Evolutionary conservation across 768 basidiomycete genomes (phyloP).

Genomic region (Xerocomus spinulosus): DNA sequence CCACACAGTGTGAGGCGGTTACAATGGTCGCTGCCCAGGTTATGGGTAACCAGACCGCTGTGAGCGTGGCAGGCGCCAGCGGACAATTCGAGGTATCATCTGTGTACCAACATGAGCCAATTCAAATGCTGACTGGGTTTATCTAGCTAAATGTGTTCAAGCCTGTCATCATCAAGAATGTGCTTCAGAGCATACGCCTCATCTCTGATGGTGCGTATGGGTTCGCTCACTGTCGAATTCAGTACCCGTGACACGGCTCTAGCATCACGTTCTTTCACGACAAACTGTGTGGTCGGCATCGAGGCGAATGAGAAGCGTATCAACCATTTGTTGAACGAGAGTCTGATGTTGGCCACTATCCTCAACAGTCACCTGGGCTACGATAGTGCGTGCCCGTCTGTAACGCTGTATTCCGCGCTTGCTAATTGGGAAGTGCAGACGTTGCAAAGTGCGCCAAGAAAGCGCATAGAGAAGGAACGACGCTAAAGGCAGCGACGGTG

Average conservation of each 20-base stretch:
- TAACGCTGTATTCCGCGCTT: neutral
- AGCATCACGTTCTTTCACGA: conserved; percentile 91
- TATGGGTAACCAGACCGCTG: conserved; percentile 93
- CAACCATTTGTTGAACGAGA: conserved; percentile 83
- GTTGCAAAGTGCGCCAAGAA: conserved; percentile 99
- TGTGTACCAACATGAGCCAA: conserved; percentile 1
- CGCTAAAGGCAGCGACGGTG: conserved; percentile 92
- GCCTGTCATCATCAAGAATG: conserved; percentile 97
- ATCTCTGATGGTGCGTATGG: conserved; percentile 74
- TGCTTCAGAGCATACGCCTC: conserved; percentile 91
- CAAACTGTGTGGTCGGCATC: conserved; percentile 95
- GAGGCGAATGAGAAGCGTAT: conserved; percentile 95
- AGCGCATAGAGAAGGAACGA: conserved; percentile 98
- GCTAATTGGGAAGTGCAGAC: conserved; percentile 45
- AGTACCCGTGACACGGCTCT: conserved; percentile 8
- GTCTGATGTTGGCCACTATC: conserved; percentile 96
- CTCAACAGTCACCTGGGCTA: conserved; percentile 95
- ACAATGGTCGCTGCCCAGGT: conserved; percentile 99
- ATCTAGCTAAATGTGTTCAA: conserved; percentile 96
- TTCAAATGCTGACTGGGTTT: conserved; percentile 8
- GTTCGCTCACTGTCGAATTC: neutral
- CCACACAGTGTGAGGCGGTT: conserved; percentile 96
- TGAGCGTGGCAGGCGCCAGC: conserved; percentile 88
- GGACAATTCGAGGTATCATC: conserved; percentile 91
- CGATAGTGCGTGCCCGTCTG: conserved; percentile 68